Base-by-base conservation (phyloP, 2,329 filamentous ascomycete genomes). In the Ceratocystis diversiconidia region DNA sequence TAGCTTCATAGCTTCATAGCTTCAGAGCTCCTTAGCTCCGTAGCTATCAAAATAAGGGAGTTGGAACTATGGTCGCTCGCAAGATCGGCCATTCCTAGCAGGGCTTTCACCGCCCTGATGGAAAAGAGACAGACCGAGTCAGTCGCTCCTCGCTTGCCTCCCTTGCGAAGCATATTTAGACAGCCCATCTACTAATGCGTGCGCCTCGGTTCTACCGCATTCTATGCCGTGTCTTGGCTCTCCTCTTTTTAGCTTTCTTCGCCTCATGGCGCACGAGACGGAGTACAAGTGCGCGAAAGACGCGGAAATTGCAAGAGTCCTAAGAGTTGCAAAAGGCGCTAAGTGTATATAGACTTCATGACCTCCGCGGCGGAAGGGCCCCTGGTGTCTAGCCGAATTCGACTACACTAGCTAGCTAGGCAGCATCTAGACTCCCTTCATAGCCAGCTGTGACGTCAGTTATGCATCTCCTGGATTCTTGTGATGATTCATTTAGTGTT, bases 321-420 rank as follows among this genome's bases (percentile, higher is more conserved):
- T 12, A 36, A 36, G 8, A 36, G 2, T 36, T 1, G 22, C 17
- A 7, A n/a, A 36, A 36, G 19, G 8, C n/a, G 28, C 52, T 7
- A 17, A 59, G n/a, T 59, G 52, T 30, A 59, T 36, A 30, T 17
- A 59, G 52, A 59, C 52, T 59, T 59, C 52, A n/a, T 59, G 52
- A 59, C 52, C 52, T 17, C 28, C 19, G 48, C 15, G n/a, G 28
- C 15, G 52, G 25, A 6, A 32, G 22, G 25, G 28, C 32, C 52
- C 25, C 52, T 59, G 25, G 25, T 6, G 28, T 59, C 52, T 59
- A 59, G 22, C 52, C 52, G 1, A 6, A 59, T 59, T 30, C 52
- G n/a, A 28, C 15, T 25, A 52, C 19, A 12, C 25, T 19, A 10
- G 48, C 19, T 10, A 52, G 48, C 48, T 1, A 30, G 7, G 17